A percentile compares a stretch with the other conserved stretches of the same genome.
These are phyloP conservation scores for Yamadazyma conglobata DNA, from an alignment of 1,139 yeast genomes.

Conservation along the genomic window DNA sequence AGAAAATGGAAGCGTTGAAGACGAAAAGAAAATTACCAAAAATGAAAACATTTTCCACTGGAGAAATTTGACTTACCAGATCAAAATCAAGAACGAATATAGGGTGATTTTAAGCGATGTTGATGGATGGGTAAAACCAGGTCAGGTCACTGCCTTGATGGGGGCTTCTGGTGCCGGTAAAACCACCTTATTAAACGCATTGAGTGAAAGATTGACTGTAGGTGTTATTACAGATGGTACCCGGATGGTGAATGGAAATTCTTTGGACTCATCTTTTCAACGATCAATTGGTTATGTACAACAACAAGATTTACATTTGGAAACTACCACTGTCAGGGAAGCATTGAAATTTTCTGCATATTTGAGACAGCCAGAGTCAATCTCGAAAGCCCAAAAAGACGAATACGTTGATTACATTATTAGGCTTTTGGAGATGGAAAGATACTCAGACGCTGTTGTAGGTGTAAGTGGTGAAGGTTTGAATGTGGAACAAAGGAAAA, in stretches of 20 bases:
- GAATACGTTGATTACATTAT: conserved; percentile 70
- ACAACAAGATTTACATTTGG: conserved; percentile 75
- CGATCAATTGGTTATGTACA: conserved; percentile 82
- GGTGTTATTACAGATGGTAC: conserved; percentile 71
- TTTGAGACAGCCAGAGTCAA: conserved; percentile 61
- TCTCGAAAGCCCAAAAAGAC: conserved; percentile 48
- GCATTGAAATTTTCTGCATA: conserved; percentile 73
- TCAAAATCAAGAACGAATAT: conserved; percentile 59
- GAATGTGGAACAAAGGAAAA: conserved; percentile 82
- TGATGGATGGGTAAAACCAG: conserved; percentile 82
- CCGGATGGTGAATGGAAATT: conserved; percentile 69
- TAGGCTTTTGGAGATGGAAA: conserved; percentile 60
- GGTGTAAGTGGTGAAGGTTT: conserved; percentile 78
- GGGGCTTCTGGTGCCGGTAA: conserved; percentile 91
- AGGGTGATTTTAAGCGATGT: conserved; percentile 64
- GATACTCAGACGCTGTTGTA: conserved; percentile 76
- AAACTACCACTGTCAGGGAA: conserved; percentile 74
- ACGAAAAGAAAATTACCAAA: conserved; percentile 8
- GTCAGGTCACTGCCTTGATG: conserved; percentile 50
- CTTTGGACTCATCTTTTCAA: conserved; percentile 70
- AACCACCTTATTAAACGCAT: conserved; percentile 67
- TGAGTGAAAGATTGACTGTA: conserved; percentile 73
- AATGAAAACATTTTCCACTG: conserved; percentile 61
- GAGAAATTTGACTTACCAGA: conserved; percentile 74
- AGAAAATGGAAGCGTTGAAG: neutral